phyloP scores from a whole-genome alignment of 2,329 filamentous ascomycete species.

The Elsinoe ampelina region DNA sequence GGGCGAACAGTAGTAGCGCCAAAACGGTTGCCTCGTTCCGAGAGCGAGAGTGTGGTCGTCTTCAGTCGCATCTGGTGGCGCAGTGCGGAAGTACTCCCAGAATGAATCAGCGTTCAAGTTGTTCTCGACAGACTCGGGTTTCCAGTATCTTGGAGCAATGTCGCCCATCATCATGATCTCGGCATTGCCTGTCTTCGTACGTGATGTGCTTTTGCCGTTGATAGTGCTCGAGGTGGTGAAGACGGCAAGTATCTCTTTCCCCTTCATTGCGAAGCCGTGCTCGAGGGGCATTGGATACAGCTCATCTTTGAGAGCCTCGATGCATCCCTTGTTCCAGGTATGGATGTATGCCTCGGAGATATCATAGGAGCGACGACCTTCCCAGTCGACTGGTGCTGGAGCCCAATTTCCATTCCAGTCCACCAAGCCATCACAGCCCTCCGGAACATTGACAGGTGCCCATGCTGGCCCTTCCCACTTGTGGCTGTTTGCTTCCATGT shows the following conservation, averaged over 20 bases:
- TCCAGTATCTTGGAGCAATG: slow-evolving; percentile 26
- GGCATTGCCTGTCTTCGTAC: neutral
- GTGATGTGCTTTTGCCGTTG: neutral
- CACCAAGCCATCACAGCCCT: slow-evolving; percentile 28
- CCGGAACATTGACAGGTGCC: slow-evolving; percentile 4
- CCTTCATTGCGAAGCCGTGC: neutral
- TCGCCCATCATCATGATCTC: slow-evolving; percentile 9
- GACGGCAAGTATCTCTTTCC: neutral
- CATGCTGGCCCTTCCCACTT: neutral
- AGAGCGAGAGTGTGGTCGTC: slow-evolving; percentile 19
- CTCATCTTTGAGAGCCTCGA: neutral
- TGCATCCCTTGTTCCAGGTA: slow-evolving; percentile 20
- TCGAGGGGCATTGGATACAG: neutral
- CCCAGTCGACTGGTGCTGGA: slow-evolving; percentile 41
- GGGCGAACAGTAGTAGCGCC: slow-evolving; percentile 19
- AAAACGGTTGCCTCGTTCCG: slow-evolving; percentile 24
- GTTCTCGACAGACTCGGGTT: slow-evolving; percentile 19
- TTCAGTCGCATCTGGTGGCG: slow-evolving; percentile 20
- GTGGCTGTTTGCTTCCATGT: neutral
- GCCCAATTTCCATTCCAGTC: slow-evolving; percentile 40
- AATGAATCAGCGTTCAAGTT: slow-evolving; percentile 20
- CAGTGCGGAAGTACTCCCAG: slow-evolving; percentile 22
- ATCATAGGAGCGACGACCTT: slow-evolving; percentile 25
- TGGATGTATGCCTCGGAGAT: slow-evolving; percentile 22
- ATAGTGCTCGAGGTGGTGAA: neutral